Evolutionary conservation across 2,329 filamentous ascomycete genomes (phyloP).

Genomic region (Acarospora socialis): DNA sequence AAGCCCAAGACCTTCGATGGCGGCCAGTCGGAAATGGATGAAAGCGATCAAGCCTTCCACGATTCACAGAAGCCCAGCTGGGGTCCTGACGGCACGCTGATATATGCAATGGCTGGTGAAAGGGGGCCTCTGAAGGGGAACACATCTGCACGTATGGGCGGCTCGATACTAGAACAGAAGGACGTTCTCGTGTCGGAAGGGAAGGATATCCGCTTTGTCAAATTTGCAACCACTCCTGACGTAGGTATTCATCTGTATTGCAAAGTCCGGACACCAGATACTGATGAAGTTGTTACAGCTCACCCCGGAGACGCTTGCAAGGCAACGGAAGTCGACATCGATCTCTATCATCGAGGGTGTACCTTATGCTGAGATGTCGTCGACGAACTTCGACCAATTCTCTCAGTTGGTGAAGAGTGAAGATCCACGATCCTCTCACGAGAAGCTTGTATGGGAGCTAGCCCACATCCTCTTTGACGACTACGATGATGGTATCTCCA

Average conservation of each 20-base stretch:
- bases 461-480: slow-evolving; percentile 70
- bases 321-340: slow-evolving; percentile 32
- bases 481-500: slow-evolving; percentile 31
- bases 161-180: slow-evolving; percentile 40
- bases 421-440: slow-evolving; percentile 35
- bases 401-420: slow-evolving; percentile 27
- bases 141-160: slow-evolving; percentile 27
- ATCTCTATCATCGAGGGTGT: slow-evolving; percentile 42
- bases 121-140: slow-evolving; percentile 21
- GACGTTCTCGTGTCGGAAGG: slow-evolving; percentile 47
- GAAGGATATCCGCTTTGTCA: slow-evolving; percentile 51
- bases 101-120: slow-evolving; percentile 42
- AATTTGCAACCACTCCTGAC: slow-evolving; percentile 38
- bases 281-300: slow-evolving; percentile 29
- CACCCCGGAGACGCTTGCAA: slow-evolving; percentile 38
- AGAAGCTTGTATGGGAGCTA: slow-evolving; percentile 71
- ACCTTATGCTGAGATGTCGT: slow-evolving; percentile 42
- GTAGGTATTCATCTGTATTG: slow-evolving; percentile 18
- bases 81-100: slow-evolving; percentile 58
- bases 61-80: slow-evolving; percentile 64
- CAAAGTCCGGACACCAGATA: slow-evolving; percentile 13
- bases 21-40: slow-evolving; percentile 46
- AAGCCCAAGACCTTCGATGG: slow-evolving; percentile 53
- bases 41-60: slow-evolving; percentile 54
- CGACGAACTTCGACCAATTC: slow-evolving; percentile 36